Base-by-base conservation (phyloP, 495 filamentous ascomycete species). In the Aspergillus sclerotioniger region DNA sequence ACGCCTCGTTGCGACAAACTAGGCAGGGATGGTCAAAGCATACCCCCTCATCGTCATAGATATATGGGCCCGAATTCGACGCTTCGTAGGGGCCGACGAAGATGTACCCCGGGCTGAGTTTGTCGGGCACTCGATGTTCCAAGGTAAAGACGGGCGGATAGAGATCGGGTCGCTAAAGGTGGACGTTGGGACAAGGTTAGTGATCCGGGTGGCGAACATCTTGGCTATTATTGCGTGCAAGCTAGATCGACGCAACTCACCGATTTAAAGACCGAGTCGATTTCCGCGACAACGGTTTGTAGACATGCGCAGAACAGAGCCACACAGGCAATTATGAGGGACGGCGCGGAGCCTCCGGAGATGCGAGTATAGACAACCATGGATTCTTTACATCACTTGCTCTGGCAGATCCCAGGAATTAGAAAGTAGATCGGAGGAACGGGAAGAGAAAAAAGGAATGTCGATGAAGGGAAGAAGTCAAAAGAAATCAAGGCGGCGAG, bases 31-130 rank as follows among this genome's bases (percentile, higher is more conserved):
- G 25, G 54, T 5, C 13, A 15, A 48, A 57, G 54, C 76, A 48
- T 72, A 79, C 76, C 62, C 76, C 76, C 45, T 65, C 57, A 54
- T 68, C 74, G 57, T 78, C 74, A 41, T 71, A 79, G 16, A 79
- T 76, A 57, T 79, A 76, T 0, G 76, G 76, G 0, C 72, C 76
- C 8, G 75, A 69, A 25, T 74, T 74, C n/a, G 67, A 58, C 0
- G 66, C 58, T 31, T 77, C 71, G 41, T 77, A 77, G 0, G 76
- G 76, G 8, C 73, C 71, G 16, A 78, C 57, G 31, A 76, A 80
- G 21, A 78, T 76, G 53, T 75, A 78, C 15, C 75, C 76, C 0
- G 74, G 73, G 17, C 61, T 70, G 31, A 78, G 61, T 47, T 72
- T 71, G 6, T 67, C 59, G 12, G 66, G 56, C 6, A 63, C 54